Conservation (phyloP, 108 stramenopile genomes). For the Thalassiosira profunda region DNA sequence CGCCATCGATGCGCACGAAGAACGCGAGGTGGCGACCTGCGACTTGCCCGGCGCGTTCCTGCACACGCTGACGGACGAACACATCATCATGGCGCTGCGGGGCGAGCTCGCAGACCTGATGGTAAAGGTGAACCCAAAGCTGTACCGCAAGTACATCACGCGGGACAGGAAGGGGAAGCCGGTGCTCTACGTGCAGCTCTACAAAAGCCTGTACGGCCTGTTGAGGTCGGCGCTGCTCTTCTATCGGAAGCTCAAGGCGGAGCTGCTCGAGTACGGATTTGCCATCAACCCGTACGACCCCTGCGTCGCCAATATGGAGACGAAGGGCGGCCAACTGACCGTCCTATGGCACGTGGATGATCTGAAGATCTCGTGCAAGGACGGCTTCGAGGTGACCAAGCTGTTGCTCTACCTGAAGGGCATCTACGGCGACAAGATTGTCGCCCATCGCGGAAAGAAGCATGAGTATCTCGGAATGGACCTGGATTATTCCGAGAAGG, state of each 20-base stretch:
- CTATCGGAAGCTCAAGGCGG: not conserved
- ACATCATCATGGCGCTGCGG: constrained; percentile 3
- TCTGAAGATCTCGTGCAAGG: not conserved
- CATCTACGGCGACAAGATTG: not conserved
- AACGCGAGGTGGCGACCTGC: constrained; percentile 19
- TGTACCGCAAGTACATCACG: constrained; percentile 9
- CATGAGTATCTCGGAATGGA: constrained; percentile 51
- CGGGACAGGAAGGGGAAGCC: constrained; percentile 2
- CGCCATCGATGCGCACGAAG: constrained; percentile 38
- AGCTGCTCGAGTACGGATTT: not conserved
- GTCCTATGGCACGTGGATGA: constrained; percentile 12
- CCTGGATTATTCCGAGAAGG: constrained; percentile 6
- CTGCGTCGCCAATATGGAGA: constrained; percentile 10
- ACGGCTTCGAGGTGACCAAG: not conserved
- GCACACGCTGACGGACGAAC: constrained; percentile 4
- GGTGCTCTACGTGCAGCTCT: constrained; percentile 9
- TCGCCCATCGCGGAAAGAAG: not conserved
- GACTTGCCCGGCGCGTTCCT: constrained; percentile 41
- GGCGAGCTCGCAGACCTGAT: constrained; percentile 15
- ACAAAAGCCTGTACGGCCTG: constrained; percentile 1
- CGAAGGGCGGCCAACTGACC: not conserved
- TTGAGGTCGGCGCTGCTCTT: constrained; percentile 4
- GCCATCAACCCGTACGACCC: constrained; percentile 1
- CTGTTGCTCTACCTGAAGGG: not conserved
- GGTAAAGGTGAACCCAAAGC: not conserved